Evolutionary conservation across 192 early-diverging fungal genomes (phyloP).

Genomic region (Rhizophlyctis rosea): DNA sequence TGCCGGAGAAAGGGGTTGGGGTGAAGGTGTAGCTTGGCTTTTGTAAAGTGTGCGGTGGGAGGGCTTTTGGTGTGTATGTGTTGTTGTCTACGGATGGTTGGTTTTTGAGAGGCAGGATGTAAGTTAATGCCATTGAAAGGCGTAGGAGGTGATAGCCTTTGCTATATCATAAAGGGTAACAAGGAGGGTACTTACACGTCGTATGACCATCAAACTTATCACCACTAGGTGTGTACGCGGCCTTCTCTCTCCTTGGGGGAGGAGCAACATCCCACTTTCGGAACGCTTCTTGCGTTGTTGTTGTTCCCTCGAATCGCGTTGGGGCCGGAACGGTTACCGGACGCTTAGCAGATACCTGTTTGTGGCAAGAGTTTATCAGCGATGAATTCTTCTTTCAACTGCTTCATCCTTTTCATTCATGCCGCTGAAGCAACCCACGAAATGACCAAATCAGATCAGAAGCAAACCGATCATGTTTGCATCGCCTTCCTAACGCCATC

Average conservation of each 20-base stretch:
- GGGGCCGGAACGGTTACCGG: constrained; percentile 5
- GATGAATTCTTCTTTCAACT: no score
- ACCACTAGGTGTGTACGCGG: constrained; percentile 33
- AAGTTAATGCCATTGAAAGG: no score
- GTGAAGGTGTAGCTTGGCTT: constrained; percentile 11
- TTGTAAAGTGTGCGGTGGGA: not conserved
- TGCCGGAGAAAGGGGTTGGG: constrained; percentile 38
- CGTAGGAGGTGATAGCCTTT: no score
- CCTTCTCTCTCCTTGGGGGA: constrained; percentile 14
- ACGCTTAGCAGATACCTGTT: no score
- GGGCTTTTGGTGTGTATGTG: constrained; percentile 32
- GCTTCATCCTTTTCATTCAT: no score
- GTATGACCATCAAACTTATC: constrained; percentile 35
- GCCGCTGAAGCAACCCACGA: no score
- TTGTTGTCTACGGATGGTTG: constrained; percentile 26
- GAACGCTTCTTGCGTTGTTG: constrained; percentile 38
- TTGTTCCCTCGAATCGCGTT: constrained; percentile 34
- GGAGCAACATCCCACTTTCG: constrained; percentile 31
- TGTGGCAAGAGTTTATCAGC: no score
- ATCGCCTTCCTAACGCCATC: not conserved
- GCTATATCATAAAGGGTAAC: no score
- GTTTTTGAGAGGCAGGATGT: no score
- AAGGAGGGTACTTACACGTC: constrained; percentile 38
- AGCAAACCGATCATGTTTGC: not conserved
- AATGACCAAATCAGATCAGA: not conserved